Conservation (phyloP, 345 rosid genomes). For the Nasturtium officinale region DNA sequence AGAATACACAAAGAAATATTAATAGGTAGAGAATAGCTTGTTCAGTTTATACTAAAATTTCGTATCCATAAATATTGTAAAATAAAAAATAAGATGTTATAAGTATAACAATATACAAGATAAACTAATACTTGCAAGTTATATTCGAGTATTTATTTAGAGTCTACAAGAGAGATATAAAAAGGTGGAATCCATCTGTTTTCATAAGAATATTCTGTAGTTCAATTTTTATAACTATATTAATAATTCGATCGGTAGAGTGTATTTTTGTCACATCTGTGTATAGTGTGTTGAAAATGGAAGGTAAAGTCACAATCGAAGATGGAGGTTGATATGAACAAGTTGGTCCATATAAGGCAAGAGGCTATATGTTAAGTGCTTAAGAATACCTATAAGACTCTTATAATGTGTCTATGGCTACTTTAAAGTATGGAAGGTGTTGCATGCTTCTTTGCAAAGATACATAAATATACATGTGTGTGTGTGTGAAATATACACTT, state of each 20-base stretch:
- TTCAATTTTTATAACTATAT: not conserved
- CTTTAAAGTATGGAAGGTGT: conserved; percentile 44
- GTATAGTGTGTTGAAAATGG: conserved; percentile 34
- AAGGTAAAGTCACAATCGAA: conserved; percentile 32
- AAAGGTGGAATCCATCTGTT: not conserved
- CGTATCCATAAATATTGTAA: not conserved
- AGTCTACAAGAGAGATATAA: not conserved
- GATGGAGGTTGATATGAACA: conserved; percentile 35
- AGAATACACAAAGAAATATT: not conserved
- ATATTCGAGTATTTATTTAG: not conserved
- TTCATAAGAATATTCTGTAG: not conserved
- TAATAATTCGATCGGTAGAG: not conserved
- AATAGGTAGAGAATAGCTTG: not conserved
- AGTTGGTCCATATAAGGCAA: conserved; percentile 43
- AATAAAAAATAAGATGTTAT: not conserved
- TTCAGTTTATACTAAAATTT: not conserved
- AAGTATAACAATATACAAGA: not conserved
- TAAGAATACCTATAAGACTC: conserved; percentile 38
- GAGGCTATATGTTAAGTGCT: conserved; percentile 46
- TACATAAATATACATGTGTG: not conserved
- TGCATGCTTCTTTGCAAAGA: conserved; percentile 38
- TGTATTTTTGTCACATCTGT: conserved; percentile 20
- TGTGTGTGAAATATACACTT: not conserved
- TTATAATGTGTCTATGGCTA: conserved; percentile 16
- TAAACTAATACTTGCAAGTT: not conserved